These are phyloP conservation scores for Cymbidium sinense DNA, from an alignment of 106 monocot genomes.

Conservation along the genomic window DNA sequence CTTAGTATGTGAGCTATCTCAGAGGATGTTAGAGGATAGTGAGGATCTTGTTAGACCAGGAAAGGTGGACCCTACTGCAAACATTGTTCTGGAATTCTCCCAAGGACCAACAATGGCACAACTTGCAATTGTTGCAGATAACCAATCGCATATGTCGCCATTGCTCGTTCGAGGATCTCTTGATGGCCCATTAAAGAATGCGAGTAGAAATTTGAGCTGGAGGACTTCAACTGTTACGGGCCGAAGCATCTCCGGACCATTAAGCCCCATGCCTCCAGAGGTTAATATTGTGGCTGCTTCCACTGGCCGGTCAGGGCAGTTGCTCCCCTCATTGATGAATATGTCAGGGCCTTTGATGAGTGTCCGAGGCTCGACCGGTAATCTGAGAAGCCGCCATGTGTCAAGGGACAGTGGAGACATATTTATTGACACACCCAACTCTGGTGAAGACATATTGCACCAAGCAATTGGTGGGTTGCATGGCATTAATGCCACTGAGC, in stretches of 20 bases:
- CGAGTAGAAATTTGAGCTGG: conserved; percentile 87
- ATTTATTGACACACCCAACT: conserved; percentile 73
- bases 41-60: conserved; percentile 52
- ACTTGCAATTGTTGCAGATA: conserved; percentile 60
- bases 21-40: conserved; percentile 87
- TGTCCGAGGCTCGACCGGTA: conserved; percentile 60
- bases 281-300: conserved; percentile 44
- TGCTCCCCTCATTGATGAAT: conserved; percentile 83
- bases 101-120: conserved; percentile 66
- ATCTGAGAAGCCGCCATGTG: conserved; percentile 87
- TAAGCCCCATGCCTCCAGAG: conserved; percentile 76
- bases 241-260: conserved; percentile 82
- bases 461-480: conserved; percentile 30
- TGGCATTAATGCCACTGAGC: conserved; percentile 76
- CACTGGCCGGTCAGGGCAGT: conserved; percentile 80
- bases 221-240: conserved; percentile 71
- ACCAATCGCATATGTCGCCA: conserved; percentile 97
- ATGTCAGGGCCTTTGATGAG: conserved; percentile 98
- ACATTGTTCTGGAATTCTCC: conserved; percentile 82
- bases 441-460: conserved; percentile 68
- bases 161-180: conserved; percentile 92
- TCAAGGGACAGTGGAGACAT: conserved; percentile 93
- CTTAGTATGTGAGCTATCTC: conserved; percentile 88
- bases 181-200: conserved; percentile 71
- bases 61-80: conserved; percentile 53